phyloP scores from a whole-genome alignment of 2,329 filamentous ascomycete species.

The Drechslerella coelobrocha region DNA sequence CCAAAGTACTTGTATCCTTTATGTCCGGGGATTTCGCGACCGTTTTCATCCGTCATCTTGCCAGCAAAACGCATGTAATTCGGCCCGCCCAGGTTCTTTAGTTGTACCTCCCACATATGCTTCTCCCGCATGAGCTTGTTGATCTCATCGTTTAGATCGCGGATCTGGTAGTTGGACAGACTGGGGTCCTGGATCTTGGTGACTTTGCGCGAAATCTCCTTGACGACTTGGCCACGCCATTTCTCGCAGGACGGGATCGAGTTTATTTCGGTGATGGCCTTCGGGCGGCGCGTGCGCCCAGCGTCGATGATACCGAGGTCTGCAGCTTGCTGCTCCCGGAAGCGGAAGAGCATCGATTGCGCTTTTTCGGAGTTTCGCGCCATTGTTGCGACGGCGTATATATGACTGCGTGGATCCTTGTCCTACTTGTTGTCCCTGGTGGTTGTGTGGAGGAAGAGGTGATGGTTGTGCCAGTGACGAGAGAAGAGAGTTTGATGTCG shows the following conservation, averaged over 20 bases:
- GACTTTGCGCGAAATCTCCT: slow-evolving; percentile 96
- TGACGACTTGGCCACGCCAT: slow-evolving; percentile 96
- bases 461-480: neutral
- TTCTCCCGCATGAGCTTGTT: slow-evolving; percentile 99
- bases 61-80: slow-evolving; percentile 85
- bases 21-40: slow-evolving; percentile 70
- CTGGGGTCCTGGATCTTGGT: slow-evolving; percentile 90
- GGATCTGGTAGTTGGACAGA: slow-evolving; percentile 95
- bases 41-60: slow-evolving; percentile 75
- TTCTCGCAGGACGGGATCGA: slow-evolving; percentile 89
- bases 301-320: slow-evolving; percentile 96
- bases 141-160: slow-evolving; percentile 98
- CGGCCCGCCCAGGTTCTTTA: slow-evolving; percentile 91
- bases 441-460: neutral
- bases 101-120: slow-evolving; percentile 98
- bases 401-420: no score
- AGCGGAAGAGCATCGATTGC: slow-evolving; percentile 99
- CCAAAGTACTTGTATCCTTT: slow-evolving; percentile 92
- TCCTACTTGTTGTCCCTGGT: neutral
- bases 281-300: slow-evolving; percentile 82
- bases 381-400: slow-evolving; percentile 32
- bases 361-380: slow-evolving; percentile 78
- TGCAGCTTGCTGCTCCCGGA: slow-evolving; percentile 94
- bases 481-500: neutral
- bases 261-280: slow-evolving; percentile 84